Percentiles rank a stretch among this genome's conserved stretches.
These are phyloP conservation scores for Houttuynia cordata DNA, from an alignment of 164 flowering plant species.

Conservation along the genomic window DNA sequence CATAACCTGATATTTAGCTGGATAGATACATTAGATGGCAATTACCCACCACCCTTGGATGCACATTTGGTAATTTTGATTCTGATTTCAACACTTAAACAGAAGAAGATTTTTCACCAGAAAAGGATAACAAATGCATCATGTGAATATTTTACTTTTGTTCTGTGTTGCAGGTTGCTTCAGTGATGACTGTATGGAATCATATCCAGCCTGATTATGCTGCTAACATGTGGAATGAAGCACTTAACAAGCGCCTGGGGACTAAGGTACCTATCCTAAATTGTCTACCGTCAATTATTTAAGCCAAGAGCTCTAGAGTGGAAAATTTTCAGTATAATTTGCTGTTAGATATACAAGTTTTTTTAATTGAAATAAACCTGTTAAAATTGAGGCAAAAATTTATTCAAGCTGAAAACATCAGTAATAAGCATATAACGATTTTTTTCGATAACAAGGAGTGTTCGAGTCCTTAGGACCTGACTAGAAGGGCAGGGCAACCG, in stretches of 20 bases:
- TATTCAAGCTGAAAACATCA: not conserved
- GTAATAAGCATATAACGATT: too few species aligned
- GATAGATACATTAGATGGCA: conserved; percentile 73
- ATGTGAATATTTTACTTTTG: not conserved
- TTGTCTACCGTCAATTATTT: too few species aligned
- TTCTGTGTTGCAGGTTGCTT: conserved; percentile 56
- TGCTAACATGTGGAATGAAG: conserved; percentile 97
- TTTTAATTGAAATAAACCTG: too few species aligned
- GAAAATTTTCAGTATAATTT: not conserved
- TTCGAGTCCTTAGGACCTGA: too few species aligned
- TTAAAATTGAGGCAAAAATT: not conserved
- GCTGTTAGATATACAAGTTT: too few species aligned
- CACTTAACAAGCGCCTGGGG: conserved; percentile 87
- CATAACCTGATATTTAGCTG: conserved; percentile 97
- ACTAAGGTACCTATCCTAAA: conserved; percentile 39
- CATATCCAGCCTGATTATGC: conserved; percentile 79
- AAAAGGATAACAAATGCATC: not conserved
- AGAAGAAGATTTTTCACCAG: not conserved
- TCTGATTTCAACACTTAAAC: not conserved
- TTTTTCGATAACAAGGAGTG: too few species aligned
- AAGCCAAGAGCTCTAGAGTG: not conserved
- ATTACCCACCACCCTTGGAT: conserved; percentile 95
- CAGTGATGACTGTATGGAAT: conserved; percentile 86
- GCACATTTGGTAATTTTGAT: conserved; percentile 61
- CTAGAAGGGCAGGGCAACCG: too few species aligned